Evolutionary conservation across 805 yeast species (phyloP).

Genomic region (Cyberlindnera subsufficiens): DNA sequence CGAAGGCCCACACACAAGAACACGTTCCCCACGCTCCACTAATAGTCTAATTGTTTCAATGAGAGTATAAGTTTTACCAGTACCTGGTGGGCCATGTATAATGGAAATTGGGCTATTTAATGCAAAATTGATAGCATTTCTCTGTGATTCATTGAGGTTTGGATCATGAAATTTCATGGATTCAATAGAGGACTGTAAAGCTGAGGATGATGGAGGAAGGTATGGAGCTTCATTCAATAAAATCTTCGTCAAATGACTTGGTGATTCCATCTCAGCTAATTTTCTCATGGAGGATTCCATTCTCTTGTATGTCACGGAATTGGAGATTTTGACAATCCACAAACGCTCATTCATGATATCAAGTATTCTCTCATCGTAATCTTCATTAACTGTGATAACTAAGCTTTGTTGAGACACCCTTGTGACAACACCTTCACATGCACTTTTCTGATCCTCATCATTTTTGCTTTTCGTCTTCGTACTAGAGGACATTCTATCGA

Average conservation of each 20-base stretch:
- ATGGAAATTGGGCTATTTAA: constrained; percentile 52
- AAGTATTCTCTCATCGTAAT: constrained; percentile 43
- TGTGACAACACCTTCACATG: constrained; percentile 61
- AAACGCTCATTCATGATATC: constrained; percentile 39
- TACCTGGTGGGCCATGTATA: constrained; percentile 76
- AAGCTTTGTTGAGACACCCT: constrained; percentile 43
- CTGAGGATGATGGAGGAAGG: constrained; percentile 18
- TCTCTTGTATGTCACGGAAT: constrained; percentile 67
- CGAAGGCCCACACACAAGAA: constrained; percentile 91
- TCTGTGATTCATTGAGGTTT: constrained; percentile 53
- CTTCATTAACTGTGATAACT: constrained; percentile 56
- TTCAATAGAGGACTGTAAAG: constrained; percentile 2
- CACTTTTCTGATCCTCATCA: constrained; percentile 17
- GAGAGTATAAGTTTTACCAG: constrained; percentile 78
- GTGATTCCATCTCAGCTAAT: constrained; percentile 35
- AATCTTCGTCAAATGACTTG: constrained; percentile 2
- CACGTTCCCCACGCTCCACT: constrained; percentile 49
- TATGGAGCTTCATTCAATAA: constrained; percentile 26
- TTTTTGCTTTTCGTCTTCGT: constrained; percentile 11
- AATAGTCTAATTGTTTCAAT: constrained; percentile 78
- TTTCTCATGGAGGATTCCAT: constrained; percentile 76
- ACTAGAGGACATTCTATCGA: constrained; percentile 35
- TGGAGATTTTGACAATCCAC: constrained; percentile 54
- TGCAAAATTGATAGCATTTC: constrained; percentile 63
- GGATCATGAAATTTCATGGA: constrained; percentile 34